Conservation (phyloP, 2,329 filamentous ascomycete genomes). For the Ceratocystis cubensis region DNA sequence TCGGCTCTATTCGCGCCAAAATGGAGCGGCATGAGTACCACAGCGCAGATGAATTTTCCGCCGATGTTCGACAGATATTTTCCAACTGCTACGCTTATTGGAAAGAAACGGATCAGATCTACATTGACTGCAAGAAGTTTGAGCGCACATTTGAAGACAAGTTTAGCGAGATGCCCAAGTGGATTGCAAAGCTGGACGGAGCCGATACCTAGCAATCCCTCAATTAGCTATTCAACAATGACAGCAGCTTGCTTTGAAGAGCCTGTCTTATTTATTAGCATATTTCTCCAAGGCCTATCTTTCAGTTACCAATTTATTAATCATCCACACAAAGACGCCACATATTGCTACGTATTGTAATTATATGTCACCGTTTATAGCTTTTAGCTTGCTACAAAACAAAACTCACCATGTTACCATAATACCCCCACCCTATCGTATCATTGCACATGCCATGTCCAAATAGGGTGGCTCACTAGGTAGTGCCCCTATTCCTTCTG, state of each 20-base stretch:
- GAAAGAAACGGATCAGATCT: constrained; percentile 43
- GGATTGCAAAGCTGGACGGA: constrained; percentile 40
- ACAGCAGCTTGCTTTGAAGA: too few relatives aligned
- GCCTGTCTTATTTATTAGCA: neutral
- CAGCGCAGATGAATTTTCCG: constrained; percentile 41
- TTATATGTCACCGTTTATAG: too few relatives aligned
- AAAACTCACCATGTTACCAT: too few relatives aligned
- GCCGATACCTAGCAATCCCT: constrained; percentile 10
- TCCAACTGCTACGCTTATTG: constrained; percentile 54
- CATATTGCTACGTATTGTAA: neutral
- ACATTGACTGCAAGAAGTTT: constrained; percentile 42
- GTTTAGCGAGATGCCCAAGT: constrained; percentile 46
- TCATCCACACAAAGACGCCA: neutral
- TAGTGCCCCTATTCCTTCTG: too few relatives aligned
- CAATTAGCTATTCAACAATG: too few relatives aligned
- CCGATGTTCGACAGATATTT: constrained; percentile 50
- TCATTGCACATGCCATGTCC: too few relatives aligned
- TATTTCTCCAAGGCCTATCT: neutral
- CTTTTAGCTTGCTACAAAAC: too few relatives aligned
- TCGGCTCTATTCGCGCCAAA: constrained; percentile 47
- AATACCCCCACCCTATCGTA: too few relatives aligned
- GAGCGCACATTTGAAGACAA: constrained; percentile 49
- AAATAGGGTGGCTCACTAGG: too few relatives aligned
- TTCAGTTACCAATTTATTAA: neutral
- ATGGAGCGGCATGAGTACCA: constrained; percentile 43